A percentile compares a stretch with the other conserved stretches of the same genome.
These are phyloP conservation scores for Sphenostylis stenocarpa DNA, from an alignment of 306 rosid genomes.

Conservation along the genomic window DNA sequence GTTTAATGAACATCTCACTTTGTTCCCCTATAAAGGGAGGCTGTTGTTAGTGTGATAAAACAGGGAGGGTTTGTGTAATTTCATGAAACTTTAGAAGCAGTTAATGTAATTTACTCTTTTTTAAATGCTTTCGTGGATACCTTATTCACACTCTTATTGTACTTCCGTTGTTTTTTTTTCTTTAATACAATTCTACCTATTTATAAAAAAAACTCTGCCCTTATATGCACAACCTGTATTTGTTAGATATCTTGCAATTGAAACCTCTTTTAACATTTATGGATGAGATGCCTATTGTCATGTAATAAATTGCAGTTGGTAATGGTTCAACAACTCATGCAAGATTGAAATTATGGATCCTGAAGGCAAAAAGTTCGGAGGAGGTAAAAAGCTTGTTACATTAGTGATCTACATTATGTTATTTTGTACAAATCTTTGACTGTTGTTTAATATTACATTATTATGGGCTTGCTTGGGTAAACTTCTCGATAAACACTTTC, in stretches of 20 bases:
- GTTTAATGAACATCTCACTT: too few species aligned
- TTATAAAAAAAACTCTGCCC: not conserved
- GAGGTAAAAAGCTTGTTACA: conserved; percentile 52
- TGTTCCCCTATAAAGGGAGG: too few species aligned
- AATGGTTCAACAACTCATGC: conserved; percentile 37
- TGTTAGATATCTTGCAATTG: not conserved
- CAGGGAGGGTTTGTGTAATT: too few species aligned
- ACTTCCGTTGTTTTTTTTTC: not conserved
- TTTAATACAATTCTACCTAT: not conserved
- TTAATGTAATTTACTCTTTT: too few species aligned
- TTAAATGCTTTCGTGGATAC: too few species aligned
- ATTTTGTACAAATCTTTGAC: not conserved
- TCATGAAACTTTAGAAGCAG: too few species aligned
- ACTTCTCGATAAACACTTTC: too few species aligned
- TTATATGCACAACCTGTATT: not conserved
- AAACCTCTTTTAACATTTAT: conserved; percentile 22
- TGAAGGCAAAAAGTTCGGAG: conserved; percentile 78
- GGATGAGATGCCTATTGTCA: conserved; percentile 1
- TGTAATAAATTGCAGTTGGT: conserved; percentile 50
- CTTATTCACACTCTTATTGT: too few species aligned
- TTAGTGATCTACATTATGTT: not conserved
- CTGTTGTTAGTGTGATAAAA: too few species aligned
- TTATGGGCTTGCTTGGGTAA: too few species aligned
- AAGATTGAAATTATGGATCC: conserved; percentile 72
- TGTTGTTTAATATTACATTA: not conserved